These are phyloP conservation scores for Neonectria punicea DNA, from an alignment of 2,329 filamentous ascomycete genomes.

Conservation along the genomic window DNA sequence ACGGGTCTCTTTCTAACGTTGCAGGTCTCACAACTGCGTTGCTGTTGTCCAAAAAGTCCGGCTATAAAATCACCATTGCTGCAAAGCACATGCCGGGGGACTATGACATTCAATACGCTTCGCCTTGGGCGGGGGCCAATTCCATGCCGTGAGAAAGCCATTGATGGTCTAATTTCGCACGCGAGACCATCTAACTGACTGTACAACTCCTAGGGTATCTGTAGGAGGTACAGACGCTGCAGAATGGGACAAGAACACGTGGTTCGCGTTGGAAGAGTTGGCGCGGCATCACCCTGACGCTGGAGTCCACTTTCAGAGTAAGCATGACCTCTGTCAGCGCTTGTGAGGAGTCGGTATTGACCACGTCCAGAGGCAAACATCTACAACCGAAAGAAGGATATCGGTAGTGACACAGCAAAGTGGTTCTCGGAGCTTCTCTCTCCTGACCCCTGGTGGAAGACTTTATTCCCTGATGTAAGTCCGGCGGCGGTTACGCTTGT, in stretches of 20 bases:
- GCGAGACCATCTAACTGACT: background rate
- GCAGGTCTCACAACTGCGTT: conserved; percentile 18
- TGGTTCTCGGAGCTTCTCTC: conserved; percentile 26
- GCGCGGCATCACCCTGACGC: conserved; percentile 12
- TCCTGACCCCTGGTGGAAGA: conserved; percentile 22
- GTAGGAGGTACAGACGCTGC: conserved; percentile 12
- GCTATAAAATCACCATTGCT: conserved; percentile 14
- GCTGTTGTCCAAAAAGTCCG: conserved; percentile 16
- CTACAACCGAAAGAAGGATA: conserved; percentile 23
- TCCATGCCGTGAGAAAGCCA: conserved; percentile 17
- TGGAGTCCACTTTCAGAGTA: conserved; percentile 20
- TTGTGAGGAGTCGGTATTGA: background rate
- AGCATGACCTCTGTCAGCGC: background rate
- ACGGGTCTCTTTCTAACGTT: background rate
- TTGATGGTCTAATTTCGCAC: too few relatives aligned
- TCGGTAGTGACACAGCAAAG: conserved; percentile 16
- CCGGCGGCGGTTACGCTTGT: background rate
- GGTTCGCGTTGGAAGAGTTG: conserved; percentile 17
- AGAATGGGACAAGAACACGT: conserved; percentile 19
- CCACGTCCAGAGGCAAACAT: conserved; percentile 14
- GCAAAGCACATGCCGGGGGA: conserved; percentile 24
- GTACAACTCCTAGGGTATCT: background rate
- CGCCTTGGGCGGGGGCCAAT: conserved; percentile 16
- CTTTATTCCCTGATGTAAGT: conserved; percentile 19
- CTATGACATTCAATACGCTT: conserved; percentile 22